Evolutionary conservation across 1,284 basidiomycete species (phyloP).

Genomic region (Leucoagaricus sp.): DNA sequence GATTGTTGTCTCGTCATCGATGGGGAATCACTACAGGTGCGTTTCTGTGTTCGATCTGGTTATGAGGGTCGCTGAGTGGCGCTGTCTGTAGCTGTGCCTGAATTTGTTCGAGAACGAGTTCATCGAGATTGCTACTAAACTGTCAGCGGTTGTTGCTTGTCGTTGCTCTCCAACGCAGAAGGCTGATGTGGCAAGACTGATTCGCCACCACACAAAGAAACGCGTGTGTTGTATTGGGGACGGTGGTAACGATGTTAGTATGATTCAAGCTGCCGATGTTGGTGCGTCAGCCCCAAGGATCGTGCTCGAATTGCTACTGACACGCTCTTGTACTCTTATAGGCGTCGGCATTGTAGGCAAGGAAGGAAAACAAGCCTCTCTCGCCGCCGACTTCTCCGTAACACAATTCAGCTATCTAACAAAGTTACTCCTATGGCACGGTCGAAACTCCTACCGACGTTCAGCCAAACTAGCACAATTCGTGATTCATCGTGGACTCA

Average conservation of each 20-base stretch:
- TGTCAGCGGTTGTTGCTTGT: slow-evolving; percentile 96
- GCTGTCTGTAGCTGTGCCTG: slow-evolving; percentile 76
- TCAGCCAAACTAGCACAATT: slow-evolving; percentile 98
- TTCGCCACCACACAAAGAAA: slow-evolving; percentile 88
- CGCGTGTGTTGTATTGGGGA: slow-evolving; percentile 98
- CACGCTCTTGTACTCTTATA: slow-evolving; percentile 30
- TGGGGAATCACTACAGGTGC: slow-evolving; percentile 92
- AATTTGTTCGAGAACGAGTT: slow-evolving; percentile 93
- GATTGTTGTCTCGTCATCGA: slow-evolving; percentile 99
- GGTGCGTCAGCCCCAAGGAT: slow-evolving; percentile 52
- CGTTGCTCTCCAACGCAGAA: slow-evolving; percentile 99
- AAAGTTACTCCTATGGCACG: slow-evolving; percentile 96
- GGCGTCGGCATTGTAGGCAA: slow-evolving; percentile 98
- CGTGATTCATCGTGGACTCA: slow-evolving; percentile 97
- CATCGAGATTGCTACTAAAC: slow-evolving; percentile 92
- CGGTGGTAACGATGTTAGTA: slow-evolving; percentile 94
- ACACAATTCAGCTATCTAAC: slow-evolving; percentile 95
- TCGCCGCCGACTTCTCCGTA: slow-evolving; percentile 98
- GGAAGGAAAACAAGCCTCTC: slow-evolving; percentile 96
- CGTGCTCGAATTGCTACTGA: not conserved
- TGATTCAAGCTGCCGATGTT: slow-evolving; percentile 95
- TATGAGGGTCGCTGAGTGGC: slow-evolving; percentile 1
- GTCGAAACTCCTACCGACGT: slow-evolving; percentile 97
- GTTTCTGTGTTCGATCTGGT: too few species aligned
- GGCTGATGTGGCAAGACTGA: slow-evolving; percentile 93